phyloP scores from a whole-genome alignment of 1,284 basidiomycete species.

The Rugosomyces carneus region DNA sequence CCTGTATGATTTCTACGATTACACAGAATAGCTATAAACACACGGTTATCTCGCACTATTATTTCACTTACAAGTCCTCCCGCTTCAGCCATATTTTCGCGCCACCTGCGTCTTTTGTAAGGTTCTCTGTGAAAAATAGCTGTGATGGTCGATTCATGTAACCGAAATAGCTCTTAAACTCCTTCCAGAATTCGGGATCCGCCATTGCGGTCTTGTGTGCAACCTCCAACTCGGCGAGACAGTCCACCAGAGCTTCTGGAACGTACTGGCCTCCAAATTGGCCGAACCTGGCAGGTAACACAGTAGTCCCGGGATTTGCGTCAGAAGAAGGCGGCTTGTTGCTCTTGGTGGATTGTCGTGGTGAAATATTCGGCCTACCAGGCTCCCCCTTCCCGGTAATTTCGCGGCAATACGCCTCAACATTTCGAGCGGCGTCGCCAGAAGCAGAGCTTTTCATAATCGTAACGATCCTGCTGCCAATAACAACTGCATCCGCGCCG shows the following conservation, averaged over 20 bases:
- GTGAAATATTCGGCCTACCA: slow-evolving; percentile 25
- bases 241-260: slow-evolving; percentile 90
- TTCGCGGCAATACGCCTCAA: slow-evolving; percentile 72
- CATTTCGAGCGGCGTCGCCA: slow-evolving; percentile 49
- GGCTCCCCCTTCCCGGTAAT: slow-evolving; percentile 59
- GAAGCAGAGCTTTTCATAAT: slow-evolving; percentile 67
- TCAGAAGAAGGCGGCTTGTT: slow-evolving; percentile 25
- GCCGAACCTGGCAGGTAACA: slow-evolving; percentile 84
- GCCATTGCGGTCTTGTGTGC: slow-evolving; percentile 83
- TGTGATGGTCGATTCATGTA: slow-evolving; percentile 84
- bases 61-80: slow-evolving; percentile 73
- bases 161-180: slow-evolving; percentile 83
- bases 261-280: slow-evolving; percentile 97
- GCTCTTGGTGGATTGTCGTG: slow-evolving; percentile 21
- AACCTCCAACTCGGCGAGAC: slow-evolving; percentile 85
- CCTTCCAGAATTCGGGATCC: slow-evolving; percentile 92
- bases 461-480: slow-evolving; percentile 83
- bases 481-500: slow-evolving; percentile 93
- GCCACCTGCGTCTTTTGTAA: slow-evolving; percentile 75
- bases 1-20: slow-evolving; percentile 83
- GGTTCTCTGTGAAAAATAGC: slow-evolving; percentile 69
- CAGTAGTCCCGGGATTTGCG: slow-evolving; percentile 31
- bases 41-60: not conserved
- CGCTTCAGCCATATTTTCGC: slow-evolving; percentile 98
- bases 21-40: not conserved